Evolutionary conservation across 805 yeast genomes (phyloP), one percentile per base, ranked within the genome.

Genomic region (Starmerella geochares): DNA sequence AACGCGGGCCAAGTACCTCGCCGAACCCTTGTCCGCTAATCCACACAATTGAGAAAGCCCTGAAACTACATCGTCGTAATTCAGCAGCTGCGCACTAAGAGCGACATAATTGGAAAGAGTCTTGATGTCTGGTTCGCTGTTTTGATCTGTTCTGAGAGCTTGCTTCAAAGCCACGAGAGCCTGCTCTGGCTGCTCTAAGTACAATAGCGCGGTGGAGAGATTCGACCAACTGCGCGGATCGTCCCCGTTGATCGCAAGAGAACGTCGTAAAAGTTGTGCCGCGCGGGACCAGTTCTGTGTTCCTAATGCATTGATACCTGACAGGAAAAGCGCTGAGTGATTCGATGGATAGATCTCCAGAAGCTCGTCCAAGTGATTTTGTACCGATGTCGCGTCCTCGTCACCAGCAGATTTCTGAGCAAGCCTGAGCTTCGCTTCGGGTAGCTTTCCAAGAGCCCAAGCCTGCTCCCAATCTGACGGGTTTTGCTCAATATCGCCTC

Each of bases 161-260:
- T 79, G 79, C 60, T 82, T 79, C 58, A 90, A 70, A 1, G 98
- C 96, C 54, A 77, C 79, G 61, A 85, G 81, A 0, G 97, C 95
- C 57, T 86, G 94, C 54, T 76, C 74, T 19, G 76, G 65, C 64
- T 84, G 83, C 47, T 75, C 80, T 47, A 75, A 61, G 54, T 75
- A 76, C 35, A 87, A 67, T 48, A 85, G 72, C 0, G 96, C 80
- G 10, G 92, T 80, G 4, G 95, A 86, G 58, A 92, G 72, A 62
- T 92, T 92, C 10, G 94, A 80, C 98, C 98, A 92, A 2, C 95
- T 78, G 61, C 79, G 79, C 1, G 88, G 72, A 60, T 80, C 86
- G 0, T 80, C 74, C 21, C 84, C 94, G 63, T 87, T 95, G 33
- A 88, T 63, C 0, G 94, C 71, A 28, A 87, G 88, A 68, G 96